Evolutionary conservation across 2,329 filamentous ascomycete species (phyloP).

Genomic region (Corynespora cassiicola): DNA sequence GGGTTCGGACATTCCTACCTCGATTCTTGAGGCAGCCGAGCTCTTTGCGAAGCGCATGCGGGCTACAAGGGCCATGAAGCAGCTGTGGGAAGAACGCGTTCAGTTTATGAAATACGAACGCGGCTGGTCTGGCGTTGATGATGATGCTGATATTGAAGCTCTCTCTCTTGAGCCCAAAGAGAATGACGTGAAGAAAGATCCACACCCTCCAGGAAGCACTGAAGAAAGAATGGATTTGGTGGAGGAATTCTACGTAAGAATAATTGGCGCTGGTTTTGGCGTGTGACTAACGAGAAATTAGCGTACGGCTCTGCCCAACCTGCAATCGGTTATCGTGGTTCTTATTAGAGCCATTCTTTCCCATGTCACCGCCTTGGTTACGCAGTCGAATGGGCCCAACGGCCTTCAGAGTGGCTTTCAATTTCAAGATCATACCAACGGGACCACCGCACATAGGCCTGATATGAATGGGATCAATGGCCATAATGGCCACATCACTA

Average conservation of each 20-base stretch:
- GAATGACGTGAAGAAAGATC: conserved; percentile 41
- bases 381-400: conserved; percentile 60
- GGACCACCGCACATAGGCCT: conserved; percentile 34
- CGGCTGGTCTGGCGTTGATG: conserved; percentile 73
- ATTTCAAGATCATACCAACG: conserved; percentile 50
- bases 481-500: conserved; percentile 30
- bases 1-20: conserved; percentile 91
- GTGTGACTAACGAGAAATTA: conserved; percentile 48
- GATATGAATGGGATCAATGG: conserved; percentile 42
- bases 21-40: conserved; percentile 92
- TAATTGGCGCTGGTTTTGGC: background rate
- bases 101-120: conserved; percentile 90
- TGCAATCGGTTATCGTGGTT: conserved; percentile 93
- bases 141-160: conserved; percentile 54
- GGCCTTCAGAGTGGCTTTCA: conserved; percentile 56
- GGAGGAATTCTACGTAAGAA: conserved; percentile 83
- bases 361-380: conserved; percentile 85
- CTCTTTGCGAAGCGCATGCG: conserved; percentile 89
- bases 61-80: conserved; percentile 88
- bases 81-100: conserved; percentile 94
- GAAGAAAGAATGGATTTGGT: conserved; percentile 74
- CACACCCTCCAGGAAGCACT: conserved; percentile 55
- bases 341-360: conserved; percentile 85
- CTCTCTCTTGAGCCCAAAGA: conserved; percentile 44
- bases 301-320: conserved; percentile 77